These are phyloP conservation scores for Pichia sp. DNA, from an alignment of 1,139 yeast genomes.

Conservation along the genomic window DNA sequence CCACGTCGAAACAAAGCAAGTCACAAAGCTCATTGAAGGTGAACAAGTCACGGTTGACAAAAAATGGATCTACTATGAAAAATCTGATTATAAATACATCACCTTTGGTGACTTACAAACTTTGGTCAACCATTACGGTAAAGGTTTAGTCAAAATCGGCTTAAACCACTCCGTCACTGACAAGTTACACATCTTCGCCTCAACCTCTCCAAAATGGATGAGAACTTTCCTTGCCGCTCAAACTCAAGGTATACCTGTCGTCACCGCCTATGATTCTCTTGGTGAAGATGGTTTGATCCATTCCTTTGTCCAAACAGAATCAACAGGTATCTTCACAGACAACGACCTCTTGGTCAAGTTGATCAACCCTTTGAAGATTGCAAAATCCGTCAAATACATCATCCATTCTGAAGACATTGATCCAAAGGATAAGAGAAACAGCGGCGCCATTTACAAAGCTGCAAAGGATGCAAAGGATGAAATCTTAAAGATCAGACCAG, in stretches of 20 bases:
- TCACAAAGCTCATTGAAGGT: slow-evolving; percentile 79
- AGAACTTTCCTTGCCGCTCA: slow-evolving; percentile 77
- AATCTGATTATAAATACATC: slow-evolving; percentile 66
- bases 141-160: slow-evolving; percentile 79
- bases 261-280: slow-evolving; percentile 95
- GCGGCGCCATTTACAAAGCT: slow-evolving; percentile 53
- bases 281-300: slow-evolving; percentile 92
- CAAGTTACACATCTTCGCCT: slow-evolving; percentile 79
- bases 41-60: slow-evolving; percentile 69
- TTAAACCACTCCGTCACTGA: slow-evolving; percentile 59
- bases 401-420: slow-evolving; percentile 69
- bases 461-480: slow-evolving; percentile 59
- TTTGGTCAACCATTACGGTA: slow-evolving; percentile 57
- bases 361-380: slow-evolving; percentile 68
- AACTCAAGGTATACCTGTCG: slow-evolving; percentile 80
- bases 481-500: slow-evolving; percentile 70
- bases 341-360: slow-evolving; percentile 66
- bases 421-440: slow-evolving; percentile 59
- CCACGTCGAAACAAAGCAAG: slow-evolving; percentile 72
- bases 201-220: slow-evolving; percentile 89
- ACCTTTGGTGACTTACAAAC: slow-evolving; percentile 57
- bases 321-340: slow-evolving; percentile 81
- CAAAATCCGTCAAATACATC: slow-evolving; percentile 60
- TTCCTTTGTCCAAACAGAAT: slow-evolving; percentile 78
- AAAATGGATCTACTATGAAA: slow-evolving; percentile 85